A percentile compares a stretch with the other conserved stretches of the same genome.
Evolutionary conservation across 2,329 filamentous ascomycete genomes (phyloP).

Genomic region (Truncatella angustata): DNA sequence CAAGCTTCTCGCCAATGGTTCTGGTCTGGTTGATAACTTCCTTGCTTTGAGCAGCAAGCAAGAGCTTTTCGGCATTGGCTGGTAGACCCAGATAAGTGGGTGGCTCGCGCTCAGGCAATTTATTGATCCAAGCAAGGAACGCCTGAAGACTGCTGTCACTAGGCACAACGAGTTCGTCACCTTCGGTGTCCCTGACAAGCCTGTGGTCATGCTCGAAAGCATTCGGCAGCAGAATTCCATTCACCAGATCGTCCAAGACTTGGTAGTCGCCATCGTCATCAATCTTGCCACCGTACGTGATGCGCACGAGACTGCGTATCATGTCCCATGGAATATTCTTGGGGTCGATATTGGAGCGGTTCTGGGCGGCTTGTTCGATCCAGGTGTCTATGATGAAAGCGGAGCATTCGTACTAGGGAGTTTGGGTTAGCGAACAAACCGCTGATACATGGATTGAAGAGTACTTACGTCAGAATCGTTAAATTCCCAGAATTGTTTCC

Average conservation of each 20-base stretch:
- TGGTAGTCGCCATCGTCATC: constrained; percentile 85
- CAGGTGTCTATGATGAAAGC: constrained; percentile 94
- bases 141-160: constrained; percentile 78
- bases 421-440: constrained; percentile 17
- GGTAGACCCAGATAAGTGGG: constrained; percentile 93
- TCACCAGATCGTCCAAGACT: constrained; percentile 70
- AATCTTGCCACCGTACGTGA: constrained; percentile 98
- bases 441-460: neutral
- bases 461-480: constrained; percentile 94
- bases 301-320: constrained; percentile 83
- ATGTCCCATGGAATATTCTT: constrained; percentile 96
- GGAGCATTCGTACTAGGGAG: constrained; percentile 84
- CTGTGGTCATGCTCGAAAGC: constrained; percentile 94
- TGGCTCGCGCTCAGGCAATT: constrained; percentile 89
- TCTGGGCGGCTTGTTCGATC: constrained; percentile 79
- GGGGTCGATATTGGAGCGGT: constrained; percentile 88
- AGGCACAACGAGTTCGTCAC: constrained; percentile 68
- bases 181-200: constrained; percentile 66
- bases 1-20: constrained; percentile 81
- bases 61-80: constrained; percentile 92
- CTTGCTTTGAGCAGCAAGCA: constrained; percentile 83
- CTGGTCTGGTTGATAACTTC: constrained; percentile 82
- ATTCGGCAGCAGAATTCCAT: constrained; percentile 75
- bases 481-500: constrained; percentile 99
- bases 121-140: constrained; percentile 89